Percentiles rank a stretch among this genome's conserved stretches.
phyloP scores from a whole-genome alignment of 106 monocot species.

The Dendrobium catenatum region DNA sequence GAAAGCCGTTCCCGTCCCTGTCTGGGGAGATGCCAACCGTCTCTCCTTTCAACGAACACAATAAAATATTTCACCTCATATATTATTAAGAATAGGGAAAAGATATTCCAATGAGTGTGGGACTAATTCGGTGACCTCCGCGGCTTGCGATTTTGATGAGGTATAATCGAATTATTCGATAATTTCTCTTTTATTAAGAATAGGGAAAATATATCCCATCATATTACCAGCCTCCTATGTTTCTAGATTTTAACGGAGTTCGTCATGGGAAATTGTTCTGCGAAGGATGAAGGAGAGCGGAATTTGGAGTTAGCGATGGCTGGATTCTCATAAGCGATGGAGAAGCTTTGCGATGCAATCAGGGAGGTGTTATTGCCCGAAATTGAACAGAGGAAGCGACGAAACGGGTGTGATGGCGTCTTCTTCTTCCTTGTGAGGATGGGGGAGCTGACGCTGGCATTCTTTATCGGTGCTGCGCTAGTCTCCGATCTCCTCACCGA shows the following conservation, averaged over 20 bases:
- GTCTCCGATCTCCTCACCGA: not conserved
- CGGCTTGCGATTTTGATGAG: not conserved
- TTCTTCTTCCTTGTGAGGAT: not conserved
- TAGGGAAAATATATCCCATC: not conserved
- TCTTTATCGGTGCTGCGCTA: not conserved
- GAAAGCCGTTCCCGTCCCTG: no score
- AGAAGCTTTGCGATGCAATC: not conserved
- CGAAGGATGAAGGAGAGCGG: not conserved
- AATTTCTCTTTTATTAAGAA: not conserved
- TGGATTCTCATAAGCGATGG: not conserved
- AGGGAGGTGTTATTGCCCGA: not conserved
- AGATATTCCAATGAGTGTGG: no score
- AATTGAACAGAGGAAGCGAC: not conserved
- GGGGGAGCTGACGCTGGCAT: not conserved
- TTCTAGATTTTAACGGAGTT: not conserved
- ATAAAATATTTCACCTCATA: rapidly evolving
- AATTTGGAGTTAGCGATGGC: not conserved
- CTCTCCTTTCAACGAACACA: no score
- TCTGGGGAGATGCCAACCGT: no score
- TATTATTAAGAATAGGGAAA: no score
- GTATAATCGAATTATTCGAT: not conserved
- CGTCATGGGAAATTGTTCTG: not conserved
- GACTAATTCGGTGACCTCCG: not conserved
- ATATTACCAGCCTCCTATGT: not conserved
- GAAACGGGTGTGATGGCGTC: not conserved